Base-by-base conservation (phyloP, 495 filamentous ascomycete species). In the Pyronema omphalodes region DNA sequence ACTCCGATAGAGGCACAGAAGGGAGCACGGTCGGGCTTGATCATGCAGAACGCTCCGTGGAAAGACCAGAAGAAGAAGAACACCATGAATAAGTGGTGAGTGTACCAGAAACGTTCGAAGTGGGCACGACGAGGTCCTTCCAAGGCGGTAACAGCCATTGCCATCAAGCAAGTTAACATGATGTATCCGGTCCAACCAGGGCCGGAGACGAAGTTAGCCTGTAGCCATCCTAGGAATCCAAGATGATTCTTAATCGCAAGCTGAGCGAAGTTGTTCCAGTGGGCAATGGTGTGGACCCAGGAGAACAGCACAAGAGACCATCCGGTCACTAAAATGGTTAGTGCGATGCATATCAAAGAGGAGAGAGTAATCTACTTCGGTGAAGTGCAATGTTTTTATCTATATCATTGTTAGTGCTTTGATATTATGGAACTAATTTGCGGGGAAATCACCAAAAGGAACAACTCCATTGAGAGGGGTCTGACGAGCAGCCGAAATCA, bases 41-140 rank as follows among this genome's bases (percentile, higher is more conserved):
- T 83, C 80, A 86, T 84, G 68, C 83, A 86, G 71, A 83, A 86
- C 37, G 78, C 77, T 48, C 83, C 83, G 67, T 86, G 83, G 61
- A 86, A 74, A 17, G 80, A 79, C 81, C 83, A 88, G 71, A 88
- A 82, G 54, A 86, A 70, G 70, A 86, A 85, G 72, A 88, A 84
- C 52, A 86, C 58, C 64, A 85, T 73, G 67, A 84, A 86, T 56
- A 86, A 73, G 66, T 84, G 82, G 59, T 86, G 82, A 9, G 79
- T 82, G 65, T 81, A 85, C 80, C 82, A 86, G 72, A 86, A 86
- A 41, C 80, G 79, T 64, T 84, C 82, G 65, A 82, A 86, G 66
- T 84, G 82, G 34, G 76, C 78, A 45, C 79, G 75, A 29, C 79
- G 72, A 37, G 75, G 74, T 69, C 78, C 80, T 65, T 84, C 80